Percentiles rank a stretch among this genome's conserved stretches.
phyloP scores from a whole-genome alignment of 352 stramenopile genomes.

The Pythium insidiosum region DNA sequence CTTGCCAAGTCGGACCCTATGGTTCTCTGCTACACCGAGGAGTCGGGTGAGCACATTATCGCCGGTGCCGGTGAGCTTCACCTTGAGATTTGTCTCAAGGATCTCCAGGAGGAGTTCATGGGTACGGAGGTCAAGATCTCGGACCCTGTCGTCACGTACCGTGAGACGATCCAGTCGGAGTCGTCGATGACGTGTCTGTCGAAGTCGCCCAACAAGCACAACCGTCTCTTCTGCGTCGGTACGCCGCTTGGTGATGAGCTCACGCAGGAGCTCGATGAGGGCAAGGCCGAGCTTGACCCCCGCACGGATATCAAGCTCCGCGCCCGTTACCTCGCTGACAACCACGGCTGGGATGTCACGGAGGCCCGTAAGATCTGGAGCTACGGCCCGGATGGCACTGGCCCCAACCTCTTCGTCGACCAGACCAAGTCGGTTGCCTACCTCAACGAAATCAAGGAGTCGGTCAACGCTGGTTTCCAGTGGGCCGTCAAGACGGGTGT shows the following conservation, averaged over 20 bases:
- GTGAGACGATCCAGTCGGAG: conserved; percentile 96
- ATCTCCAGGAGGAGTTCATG: conserved; percentile 99
- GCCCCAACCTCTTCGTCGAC: conserved; percentile 98
- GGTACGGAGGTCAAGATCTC: conserved; percentile 98
- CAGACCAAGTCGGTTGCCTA: conserved; percentile 99
- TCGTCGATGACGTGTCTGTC: conserved; percentile 96
- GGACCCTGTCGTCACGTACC: conserved; percentile 98
- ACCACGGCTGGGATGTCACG: conserved; percentile 97
- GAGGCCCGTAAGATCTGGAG: conserved; percentile 99
- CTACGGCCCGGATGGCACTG: conserved; percentile 98
- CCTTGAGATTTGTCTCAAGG: conserved; percentile 99
- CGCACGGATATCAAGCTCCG: conserved; percentile 96
- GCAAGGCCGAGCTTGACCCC: conserved; percentile 86
- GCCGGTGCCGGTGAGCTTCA: conserved; percentile 98
- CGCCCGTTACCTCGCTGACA: conserved; percentile 96
- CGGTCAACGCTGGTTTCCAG: conserved; percentile 97
- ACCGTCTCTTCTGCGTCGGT: conserved; percentile 97
- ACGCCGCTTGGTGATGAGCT: conserved; percentile 91
- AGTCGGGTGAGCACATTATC: conserved; percentile 99
- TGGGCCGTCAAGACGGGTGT: conserved; percentile 98
- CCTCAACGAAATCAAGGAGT: conserved; percentile 99
- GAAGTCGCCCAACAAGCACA: conserved; percentile 99
- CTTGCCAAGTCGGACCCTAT: conserved; percentile 99
- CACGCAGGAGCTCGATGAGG: conserved; percentile 95
- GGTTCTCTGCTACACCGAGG: conserved; percentile 99